Evolutionary conservation across 2,329 filamentous ascomycete species (phyloP), one percentile per base, ranked within the genome.

Genomic region (Pseudogymnoascus sp.): DNA sequence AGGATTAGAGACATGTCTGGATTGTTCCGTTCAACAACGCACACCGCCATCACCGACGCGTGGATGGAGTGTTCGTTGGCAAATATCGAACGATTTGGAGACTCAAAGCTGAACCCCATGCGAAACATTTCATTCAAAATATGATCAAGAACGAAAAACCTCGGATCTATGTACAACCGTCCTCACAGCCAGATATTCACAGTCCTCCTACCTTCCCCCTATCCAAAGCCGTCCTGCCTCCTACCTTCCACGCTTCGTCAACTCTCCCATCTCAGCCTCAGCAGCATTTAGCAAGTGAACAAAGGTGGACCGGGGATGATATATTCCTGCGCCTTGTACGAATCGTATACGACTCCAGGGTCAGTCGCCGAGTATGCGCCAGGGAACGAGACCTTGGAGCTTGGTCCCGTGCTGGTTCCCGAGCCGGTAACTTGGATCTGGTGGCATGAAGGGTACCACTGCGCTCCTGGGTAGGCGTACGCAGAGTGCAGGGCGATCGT

Each of bases 401-500:
- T 53, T 31, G 47, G 47, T 24, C 74, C 70, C 47, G 72, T 61
- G 5, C 75, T 77, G 10, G 71, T 76, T 24, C 76, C 76, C n/a
- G 73, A 73, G 37, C 75, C 74, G 42, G 76, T 74, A 33, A 81
- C 75, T 64, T 76, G 78, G 64, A 81, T 73, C 74, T 80, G 78
- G 19, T 35, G 68, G 66, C 72, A 74, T 13, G 69, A 70, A n/a
- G 70, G 62, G 64, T 74, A 74, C 65, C 71, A 73, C 62, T 74
- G 72, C 13, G 72, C 72, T 26, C 60, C 60, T 4, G 71, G 74
- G 14, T 64, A 66, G 14, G 62, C 68, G 68, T 72, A 72, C 29
- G 80, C 80, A 21, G 81, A 80, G 72, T 82, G 80, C 61, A 82
- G 74, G 4, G 80, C 80, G 26, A 81, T 73, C 53, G 80, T 74